These are phyloP conservation scores for Coprinellus micaceus DNA, from an alignment of 768 basidiomycete genomes.

Conservation along the genomic window DNA sequence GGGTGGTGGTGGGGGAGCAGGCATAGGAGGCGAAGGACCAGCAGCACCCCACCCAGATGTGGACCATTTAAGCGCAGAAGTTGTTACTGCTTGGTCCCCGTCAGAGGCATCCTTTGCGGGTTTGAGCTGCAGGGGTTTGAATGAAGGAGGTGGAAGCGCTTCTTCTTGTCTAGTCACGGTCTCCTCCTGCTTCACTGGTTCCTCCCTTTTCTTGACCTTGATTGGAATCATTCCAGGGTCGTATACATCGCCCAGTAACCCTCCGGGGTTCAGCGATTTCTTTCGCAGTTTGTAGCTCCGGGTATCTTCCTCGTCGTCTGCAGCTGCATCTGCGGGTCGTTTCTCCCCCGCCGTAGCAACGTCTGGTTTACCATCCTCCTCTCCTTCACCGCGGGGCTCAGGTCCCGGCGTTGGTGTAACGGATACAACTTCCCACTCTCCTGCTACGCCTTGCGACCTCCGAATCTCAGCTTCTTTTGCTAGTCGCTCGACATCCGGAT, in stretches of 20 bases:
- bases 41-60: conserved; percentile 30
- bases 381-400: conserved; percentile 10
- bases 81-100: conserved; percentile 7
- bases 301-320: conserved; percentile 50
- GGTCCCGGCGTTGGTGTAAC: conserved; percentile 22
- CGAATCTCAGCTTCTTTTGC: conserved; percentile 58
- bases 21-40: conserved; percentile 7
- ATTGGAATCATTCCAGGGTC: conserved; percentile 72
- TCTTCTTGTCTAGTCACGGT: neutral
- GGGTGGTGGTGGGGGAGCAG: neutral
- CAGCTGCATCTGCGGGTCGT: conserved; percentile 14
- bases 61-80: conserved; percentile 27
- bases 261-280: conserved; percentile 54
- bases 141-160: conserved; percentile 9
- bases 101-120: conserved; percentile 10
- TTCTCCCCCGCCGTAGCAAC: conserved; percentile 20
- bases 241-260: conserved; percentile 78
- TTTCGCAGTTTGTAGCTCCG: conserved; percentile 66
- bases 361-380: conserved; percentile 33
- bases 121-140: conserved; percentile 22
- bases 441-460: conserved; percentile 64
- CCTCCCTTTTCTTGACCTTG: conserved; percentile 60
- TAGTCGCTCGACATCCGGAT: conserved; percentile 68
- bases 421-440: conserved; percentile 63
- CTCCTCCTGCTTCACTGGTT: conserved; percentile 19